phyloP scores from a whole-genome alignment of 2,329 filamentous ascomycete genomes.

The Ophiosphaerella herpotricha region DNA sequence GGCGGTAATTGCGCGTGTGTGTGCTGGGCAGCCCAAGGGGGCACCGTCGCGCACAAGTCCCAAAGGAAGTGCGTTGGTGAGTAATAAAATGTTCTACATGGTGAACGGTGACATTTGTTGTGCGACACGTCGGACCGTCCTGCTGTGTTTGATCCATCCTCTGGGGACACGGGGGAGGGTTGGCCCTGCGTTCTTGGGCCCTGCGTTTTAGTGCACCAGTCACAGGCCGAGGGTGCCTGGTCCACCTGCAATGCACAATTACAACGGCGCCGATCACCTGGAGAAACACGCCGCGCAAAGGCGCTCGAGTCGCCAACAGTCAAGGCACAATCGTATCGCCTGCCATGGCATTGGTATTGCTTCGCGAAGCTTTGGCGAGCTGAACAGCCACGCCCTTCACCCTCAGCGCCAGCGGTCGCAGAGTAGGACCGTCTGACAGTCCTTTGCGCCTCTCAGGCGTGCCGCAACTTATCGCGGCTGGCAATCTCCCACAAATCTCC shows the following conservation, averaged over 20 bases:
- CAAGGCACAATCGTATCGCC: too few species aligned
- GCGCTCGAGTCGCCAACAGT: too few species aligned
- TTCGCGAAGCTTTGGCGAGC: not conserved
- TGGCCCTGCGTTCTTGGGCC: too few species aligned
- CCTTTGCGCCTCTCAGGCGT: constrained; percentile 7
- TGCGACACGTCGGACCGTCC: too few species aligned
- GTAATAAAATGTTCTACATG: too few species aligned
- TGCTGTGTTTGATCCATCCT: too few species aligned
- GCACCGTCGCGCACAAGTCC: too few species aligned
- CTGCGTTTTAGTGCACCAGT: not conserved
- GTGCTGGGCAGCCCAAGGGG: too few species aligned
- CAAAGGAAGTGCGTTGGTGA: too few species aligned
- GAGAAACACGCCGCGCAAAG: not conserved
- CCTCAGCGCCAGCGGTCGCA: not conserved
- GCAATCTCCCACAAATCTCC: constrained; percentile 16
- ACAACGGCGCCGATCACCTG: constrained; percentile 3
- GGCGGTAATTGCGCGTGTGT: too few species aligned
- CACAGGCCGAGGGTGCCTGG: not conserved
- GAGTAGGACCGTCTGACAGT: constrained; percentile 3
- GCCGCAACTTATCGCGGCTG: constrained; percentile 1
- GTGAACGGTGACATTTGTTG: too few species aligned
- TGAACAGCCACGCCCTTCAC: not conserved
- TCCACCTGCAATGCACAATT: not conserved
- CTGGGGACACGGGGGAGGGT: too few species aligned
- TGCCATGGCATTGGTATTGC: not conserved